These are phyloP conservation scores for Heliosperma pusillum DNA, from an alignment of 148 eudicot species.

Conservation along the genomic window DNA sequence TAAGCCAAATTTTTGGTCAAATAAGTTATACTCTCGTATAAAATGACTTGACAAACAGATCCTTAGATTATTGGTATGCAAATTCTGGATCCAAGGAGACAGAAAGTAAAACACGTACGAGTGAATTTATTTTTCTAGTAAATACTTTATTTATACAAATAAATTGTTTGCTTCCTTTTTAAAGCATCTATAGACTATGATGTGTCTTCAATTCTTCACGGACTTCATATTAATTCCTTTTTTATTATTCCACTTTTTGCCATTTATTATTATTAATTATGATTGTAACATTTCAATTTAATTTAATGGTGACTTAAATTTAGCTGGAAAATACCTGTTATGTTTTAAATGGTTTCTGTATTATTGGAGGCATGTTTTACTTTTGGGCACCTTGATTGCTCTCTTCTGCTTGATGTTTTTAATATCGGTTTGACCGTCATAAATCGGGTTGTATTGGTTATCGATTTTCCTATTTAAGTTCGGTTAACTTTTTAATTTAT, in stretches of 20 bases:
- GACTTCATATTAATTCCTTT: neutral
- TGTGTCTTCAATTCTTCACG: slow-evolving; percentile 17
- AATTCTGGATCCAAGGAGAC: neutral
- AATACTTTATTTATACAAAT: neutral
- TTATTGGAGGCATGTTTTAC: slow-evolving; percentile 5
- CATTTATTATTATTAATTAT: neutral
- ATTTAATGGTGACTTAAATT: slow-evolving; percentile 19
- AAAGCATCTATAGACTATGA: slow-evolving; percentile 24
- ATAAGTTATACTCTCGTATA: too few relatives aligned
- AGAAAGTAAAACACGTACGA: neutral
- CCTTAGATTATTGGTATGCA: too few relatives aligned
- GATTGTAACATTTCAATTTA: slow-evolving; percentile 11
- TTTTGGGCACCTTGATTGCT: slow-evolving; percentile 9
- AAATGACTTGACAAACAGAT: too few relatives aligned
- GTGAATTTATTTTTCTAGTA: neutral
- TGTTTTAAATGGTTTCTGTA: neutral
- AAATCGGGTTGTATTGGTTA: too few relatives aligned
- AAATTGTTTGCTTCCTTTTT: slow-evolving; percentile 12
- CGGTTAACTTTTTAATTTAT: too few relatives aligned
- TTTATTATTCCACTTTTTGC: slow-evolving; percentile 6
- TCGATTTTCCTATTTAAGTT: too few relatives aligned
- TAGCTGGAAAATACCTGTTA: slow-evolving; percentile 18
- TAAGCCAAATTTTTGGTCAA: too few relatives aligned
- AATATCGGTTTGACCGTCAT: too few relatives aligned
- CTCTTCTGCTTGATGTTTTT: neutral